phyloP scores from a whole-genome alignment of 2,329 filamentous ascomycete species.

The Colletotrichum sp. region DNA sequence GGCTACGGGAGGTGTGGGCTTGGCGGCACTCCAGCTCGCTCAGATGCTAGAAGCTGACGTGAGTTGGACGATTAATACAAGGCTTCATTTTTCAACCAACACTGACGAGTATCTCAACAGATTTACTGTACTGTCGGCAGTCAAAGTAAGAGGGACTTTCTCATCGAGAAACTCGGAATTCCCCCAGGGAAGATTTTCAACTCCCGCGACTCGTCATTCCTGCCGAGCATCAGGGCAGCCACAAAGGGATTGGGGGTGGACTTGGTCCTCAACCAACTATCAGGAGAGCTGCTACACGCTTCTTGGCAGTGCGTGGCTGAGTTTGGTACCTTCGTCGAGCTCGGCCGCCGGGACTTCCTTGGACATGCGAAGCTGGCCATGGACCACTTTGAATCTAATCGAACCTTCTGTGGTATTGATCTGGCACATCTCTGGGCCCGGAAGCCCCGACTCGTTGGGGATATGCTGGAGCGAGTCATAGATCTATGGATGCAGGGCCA shows the following conservation, averaged over 20 bases:
- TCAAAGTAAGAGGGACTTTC: background rate
- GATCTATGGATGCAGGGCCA: background rate
- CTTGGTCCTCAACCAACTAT: constrained; percentile 45
- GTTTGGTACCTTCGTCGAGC: constrained; percentile 50
- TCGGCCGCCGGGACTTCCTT: constrained; percentile 48
- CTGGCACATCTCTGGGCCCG: constrained; percentile 19
- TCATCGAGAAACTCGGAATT: background rate
- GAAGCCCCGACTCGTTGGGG: background rate
- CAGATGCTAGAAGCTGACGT: constrained; percentile 21
- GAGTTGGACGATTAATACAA: background rate
- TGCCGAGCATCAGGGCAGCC: background rate
- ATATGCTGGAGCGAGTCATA: background rate
- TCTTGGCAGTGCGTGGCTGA: constrained; percentile 50
- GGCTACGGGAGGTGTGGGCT: background rate
- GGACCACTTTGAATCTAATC: constrained; percentile 44
- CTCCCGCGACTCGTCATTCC: background rate
- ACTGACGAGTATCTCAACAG: background rate
- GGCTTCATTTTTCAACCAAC: background rate
- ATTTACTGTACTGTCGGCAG: constrained; percentile 7
- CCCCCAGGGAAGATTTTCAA: background rate
- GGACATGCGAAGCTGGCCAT: constrained; percentile 48
- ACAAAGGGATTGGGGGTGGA: constrained; percentile 31
- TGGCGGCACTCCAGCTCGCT: background rate
- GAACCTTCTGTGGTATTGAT: constrained; percentile 40
- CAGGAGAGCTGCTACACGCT: constrained; percentile 45